Evolutionary conservation across 179 eudicot genomes (phyloP), one percentile per base, ranked within the genome.

Genomic region (Actinidia polygama): DNA sequence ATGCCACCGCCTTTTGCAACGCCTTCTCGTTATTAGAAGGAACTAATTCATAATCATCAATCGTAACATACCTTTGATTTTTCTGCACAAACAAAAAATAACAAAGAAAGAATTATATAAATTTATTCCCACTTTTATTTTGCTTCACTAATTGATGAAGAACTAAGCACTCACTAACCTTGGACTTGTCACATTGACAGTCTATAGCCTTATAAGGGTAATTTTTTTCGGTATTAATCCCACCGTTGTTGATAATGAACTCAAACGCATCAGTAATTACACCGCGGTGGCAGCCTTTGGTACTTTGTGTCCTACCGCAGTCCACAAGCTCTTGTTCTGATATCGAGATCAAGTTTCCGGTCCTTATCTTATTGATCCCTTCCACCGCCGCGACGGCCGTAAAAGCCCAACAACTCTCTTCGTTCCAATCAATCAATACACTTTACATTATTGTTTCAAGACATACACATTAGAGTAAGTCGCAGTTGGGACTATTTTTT

Each of bases 371-470:
- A 79, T 92, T 92, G 68, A 92, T 85, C 23, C 94, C 94, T 87
- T 92, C 95, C 77, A 92, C 92, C 7, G 93, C 91, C 66, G 58
- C 94, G 30, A 91, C 81, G 0, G 94, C 84, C 8, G 95, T 90
- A 86, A 92, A 92, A 1, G 95, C 95, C 95, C 94, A 92, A 81
- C 95, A 92, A 84, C 95, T 92, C 91, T 92, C 95, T 92, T 62
- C 84, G 85, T 36, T 51, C 30, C 5, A 66, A 21, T 36, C 51
- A n/a, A 21, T 72, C 2, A 57, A 6, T 21, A 26, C 55, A 69
- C 44, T 46, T 40, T 11, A n/a, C 16, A 30, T 30, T 30, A 30
- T 30, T 30, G 36, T 30, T 18, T 15, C 4, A 19, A 44, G 30
- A 83, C 53, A 63, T 26, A 54, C 50, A 12, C 5, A 24, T 9